Percentiles rank a stretch among this genome's conserved stretches.
These are phyloP conservation scores for Vigna mungo DNA, from an alignment of 306 rosid genomes.

Conservation along the genomic window DNA sequence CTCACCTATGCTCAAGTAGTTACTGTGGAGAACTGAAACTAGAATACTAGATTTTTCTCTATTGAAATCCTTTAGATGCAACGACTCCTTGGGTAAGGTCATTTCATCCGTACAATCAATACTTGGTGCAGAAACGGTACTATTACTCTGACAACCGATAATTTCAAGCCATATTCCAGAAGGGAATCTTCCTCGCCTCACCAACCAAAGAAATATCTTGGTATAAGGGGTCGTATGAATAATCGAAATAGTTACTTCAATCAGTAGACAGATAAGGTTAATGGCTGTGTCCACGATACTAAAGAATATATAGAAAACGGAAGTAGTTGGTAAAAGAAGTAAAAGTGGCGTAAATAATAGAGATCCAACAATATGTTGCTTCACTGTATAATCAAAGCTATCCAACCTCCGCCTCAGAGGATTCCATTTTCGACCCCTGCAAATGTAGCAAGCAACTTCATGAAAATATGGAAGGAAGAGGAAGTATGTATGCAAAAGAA, in stretches of 20 bases:
- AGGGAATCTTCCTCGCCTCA: constrained; percentile 74
- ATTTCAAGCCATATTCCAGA: constrained; percentile 92
- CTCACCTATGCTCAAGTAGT: constrained; percentile 84
- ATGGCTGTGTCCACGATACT: constrained; percentile 71
- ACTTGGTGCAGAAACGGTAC: constrained; percentile 39
- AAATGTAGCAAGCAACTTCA: constrained; percentile 42
- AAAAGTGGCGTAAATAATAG: constrained; percentile 81
- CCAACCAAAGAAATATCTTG: constrained; percentile 79
- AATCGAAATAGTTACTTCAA: constrained; percentile 69
- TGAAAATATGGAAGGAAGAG: constrained; percentile 38
- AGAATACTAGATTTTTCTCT: constrained; percentile 57
- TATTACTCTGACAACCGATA: constrained; percentile 53
- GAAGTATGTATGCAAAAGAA: constrained; percentile 25
- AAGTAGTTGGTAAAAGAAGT: constrained; percentile 87
- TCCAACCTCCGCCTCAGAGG: constrained; percentile 95
- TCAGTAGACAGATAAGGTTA: constrained; percentile 65
- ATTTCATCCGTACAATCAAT: constrained; percentile 37
- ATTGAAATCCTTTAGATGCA: constrained; percentile 21
- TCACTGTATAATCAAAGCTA: constrained; percentile 90
- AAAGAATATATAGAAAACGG: constrained; percentile 91
- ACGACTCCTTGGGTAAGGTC: constrained; percentile 37
- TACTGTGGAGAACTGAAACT: constrained; percentile 84
- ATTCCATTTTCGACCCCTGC: constrained; percentile 96
- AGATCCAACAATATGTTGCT: constrained; percentile 92
- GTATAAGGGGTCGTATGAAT: constrained; percentile 88